Evolutionary conservation across 2,329 filamentous ascomycete genomes (phyloP).

Genomic region (Annulohypoxylon truncatum): DNA sequence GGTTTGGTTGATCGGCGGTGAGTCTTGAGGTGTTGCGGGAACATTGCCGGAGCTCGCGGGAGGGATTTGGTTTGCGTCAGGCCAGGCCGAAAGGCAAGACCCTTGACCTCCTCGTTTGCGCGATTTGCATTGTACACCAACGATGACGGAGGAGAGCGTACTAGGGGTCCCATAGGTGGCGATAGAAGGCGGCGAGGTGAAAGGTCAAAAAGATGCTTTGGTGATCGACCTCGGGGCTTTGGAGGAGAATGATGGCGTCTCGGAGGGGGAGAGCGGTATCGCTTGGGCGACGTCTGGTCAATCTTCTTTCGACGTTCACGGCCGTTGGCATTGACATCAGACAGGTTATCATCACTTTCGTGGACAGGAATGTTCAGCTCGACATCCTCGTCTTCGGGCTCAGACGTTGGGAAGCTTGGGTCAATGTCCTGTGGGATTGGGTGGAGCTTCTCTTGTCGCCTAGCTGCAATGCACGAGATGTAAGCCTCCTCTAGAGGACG

Average conservation of each 20-base stretch:
- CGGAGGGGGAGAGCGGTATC: constrained; percentile 67
- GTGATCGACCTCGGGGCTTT: constrained; percentile 65
- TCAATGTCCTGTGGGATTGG: constrained; percentile 96
- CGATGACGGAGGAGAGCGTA: constrained; percentile 59
- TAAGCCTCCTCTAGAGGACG: constrained; percentile 94
- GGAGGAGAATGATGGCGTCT: constrained; percentile 62
- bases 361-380: constrained; percentile 70
- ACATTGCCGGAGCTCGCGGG: constrained; percentile 80
- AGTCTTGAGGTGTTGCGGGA: constrained; percentile 64
- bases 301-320: constrained; percentile 61
- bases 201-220: constrained; percentile 71
- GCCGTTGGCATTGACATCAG: constrained; percentile 72
- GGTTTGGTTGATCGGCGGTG: constrained; percentile 52
- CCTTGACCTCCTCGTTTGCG: constrained; percentile 56
- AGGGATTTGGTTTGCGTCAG: constrained; percentile 86
- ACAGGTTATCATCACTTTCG: constrained; percentile 74
- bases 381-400: constrained; percentile 87
- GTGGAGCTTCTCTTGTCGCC: constrained; percentile 83
- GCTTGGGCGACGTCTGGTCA: constrained; percentile 68
- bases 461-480: constrained; percentile 82
- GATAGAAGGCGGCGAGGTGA: constrained; percentile 79
- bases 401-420: constrained; percentile 94
- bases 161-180: constrained; percentile 67
- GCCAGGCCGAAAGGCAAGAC: constrained; percentile 69
- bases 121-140: constrained; percentile 40